Evolutionary conservation across 352 stramenopile genomes (phyloP).

Genomic region (Phytophthora capsici): DNA sequence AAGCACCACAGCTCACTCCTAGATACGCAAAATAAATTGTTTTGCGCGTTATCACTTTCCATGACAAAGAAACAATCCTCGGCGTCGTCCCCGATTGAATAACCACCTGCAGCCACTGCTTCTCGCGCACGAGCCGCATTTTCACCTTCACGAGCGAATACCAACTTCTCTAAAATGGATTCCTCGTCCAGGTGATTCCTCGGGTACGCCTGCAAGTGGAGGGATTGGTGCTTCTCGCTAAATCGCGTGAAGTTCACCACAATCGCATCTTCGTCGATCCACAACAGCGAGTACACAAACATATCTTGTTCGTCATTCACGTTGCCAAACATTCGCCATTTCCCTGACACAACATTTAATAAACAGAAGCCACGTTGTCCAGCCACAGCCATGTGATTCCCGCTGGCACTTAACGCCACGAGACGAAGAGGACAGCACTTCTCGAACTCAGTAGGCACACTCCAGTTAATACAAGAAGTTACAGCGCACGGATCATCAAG

Average conservation of each 20-base stretch:
- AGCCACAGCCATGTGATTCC: conserved; percentile 71
- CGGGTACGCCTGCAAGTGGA: conserved; percentile 76
- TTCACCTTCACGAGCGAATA: conserved; percentile 44
- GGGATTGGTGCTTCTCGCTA: conserved; percentile 55
- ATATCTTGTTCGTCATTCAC: conserved; percentile 86
- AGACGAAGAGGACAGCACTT: conserved; percentile 72
- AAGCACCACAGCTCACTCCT: conserved; percentile 68
- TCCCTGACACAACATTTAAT: conserved; percentile 66
- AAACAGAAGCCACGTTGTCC: conserved; percentile 79
- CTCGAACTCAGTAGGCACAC: conserved; percentile 65
- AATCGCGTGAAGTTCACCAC: conserved; percentile 66
- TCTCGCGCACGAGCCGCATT: conserved; percentile 23
- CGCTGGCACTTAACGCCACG: conserved; percentile 58
- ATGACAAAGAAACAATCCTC: conserved; percentile 60
- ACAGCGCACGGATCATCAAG: conserved; percentile 72
- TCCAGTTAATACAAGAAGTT: conserved; percentile 65
- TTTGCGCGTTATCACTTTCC: conserved; percentile 58
- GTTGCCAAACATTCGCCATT: conserved; percentile 88
- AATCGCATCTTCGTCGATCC: conserved; percentile 72
- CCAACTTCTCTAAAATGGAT: conserved; percentile 55
- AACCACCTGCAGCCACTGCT: conserved; percentile 3
- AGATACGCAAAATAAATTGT: conserved; percentile 67
- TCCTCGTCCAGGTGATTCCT: conserved; percentile 80
- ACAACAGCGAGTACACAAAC: conserved; percentile 65
- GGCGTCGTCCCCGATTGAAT: conserved; percentile 13